These are phyloP conservation scores for Wallacemonas sp. DNA, from an alignment of 208 protist species.

Conservation along the genomic window DNA sequence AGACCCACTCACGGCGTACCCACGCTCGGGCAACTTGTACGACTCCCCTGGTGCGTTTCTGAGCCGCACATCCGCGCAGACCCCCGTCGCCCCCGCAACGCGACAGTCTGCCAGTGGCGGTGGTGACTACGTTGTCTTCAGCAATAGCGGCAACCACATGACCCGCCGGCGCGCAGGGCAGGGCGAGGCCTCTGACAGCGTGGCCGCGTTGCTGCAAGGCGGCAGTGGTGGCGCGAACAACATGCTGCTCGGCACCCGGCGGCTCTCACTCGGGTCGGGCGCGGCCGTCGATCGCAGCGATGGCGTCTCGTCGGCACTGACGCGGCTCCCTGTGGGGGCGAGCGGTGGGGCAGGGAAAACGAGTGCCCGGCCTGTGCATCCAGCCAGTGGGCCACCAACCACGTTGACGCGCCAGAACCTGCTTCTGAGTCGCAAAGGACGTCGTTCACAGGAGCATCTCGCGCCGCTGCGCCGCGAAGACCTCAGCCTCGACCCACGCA, in stretches of 20 bases:
- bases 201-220: conserved; percentile 2
- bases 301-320: not conserved
- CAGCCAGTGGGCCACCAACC: conserved; percentile 5
- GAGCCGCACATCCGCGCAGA: too few species aligned
- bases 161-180: not conserved
- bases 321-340: not conserved
- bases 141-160: conserved; percentile 13
- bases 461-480: conserved; percentile 1
- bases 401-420: conserved; percentile 8
- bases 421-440: conserved; percentile 11
- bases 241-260: not conserved
- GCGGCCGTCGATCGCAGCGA: not conserved
- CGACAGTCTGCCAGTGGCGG: too few species aligned
- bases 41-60: conserved; percentile 5
- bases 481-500: conserved; percentile 10
- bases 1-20: conserved; percentile 3
- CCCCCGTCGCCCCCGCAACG: too few species aligned
- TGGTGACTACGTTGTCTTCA: conserved; percentile 13
- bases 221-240: not conserved
- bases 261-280: not conserved
- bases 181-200: conserved; percentile 1
- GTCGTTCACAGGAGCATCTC: conserved; percentile 12
- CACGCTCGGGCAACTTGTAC: conserved; percentile 10
- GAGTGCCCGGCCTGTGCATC: not conserved
- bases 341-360: too few species aligned